Conservation (phyloP, 2,329 filamentous ascomycete species). For the Cadophora gregata region DNA sequence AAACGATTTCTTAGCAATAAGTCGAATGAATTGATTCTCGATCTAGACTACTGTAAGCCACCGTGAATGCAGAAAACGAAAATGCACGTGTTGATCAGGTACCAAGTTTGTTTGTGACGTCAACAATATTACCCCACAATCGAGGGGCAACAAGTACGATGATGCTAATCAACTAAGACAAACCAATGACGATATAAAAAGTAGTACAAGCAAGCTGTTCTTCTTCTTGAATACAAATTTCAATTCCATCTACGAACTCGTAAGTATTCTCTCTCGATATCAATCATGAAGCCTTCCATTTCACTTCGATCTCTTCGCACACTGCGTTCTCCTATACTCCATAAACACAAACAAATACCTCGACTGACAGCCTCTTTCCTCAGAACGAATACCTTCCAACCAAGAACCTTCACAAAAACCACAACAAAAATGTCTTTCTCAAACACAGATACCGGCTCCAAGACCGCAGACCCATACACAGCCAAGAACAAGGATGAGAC, state of each 20-base stretch:
- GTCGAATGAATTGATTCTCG: not conserved
- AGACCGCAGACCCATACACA: slow-evolving; percentile 79
- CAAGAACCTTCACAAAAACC: slow-evolving; percentile 20
- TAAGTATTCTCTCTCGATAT: slow-evolving; percentile 16
- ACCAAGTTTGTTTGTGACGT: slow-evolving; percentile 10
- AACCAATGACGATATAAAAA: slow-evolving; percentile 25
- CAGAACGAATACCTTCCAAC: slow-evolving; percentile 21
- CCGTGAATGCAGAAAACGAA: not conserved
- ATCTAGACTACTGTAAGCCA: not conserved
- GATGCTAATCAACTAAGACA: slow-evolving; percentile 2
- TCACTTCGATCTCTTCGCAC: slow-evolving; percentile 15
- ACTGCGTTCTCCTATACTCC: slow-evolving; percentile 13
- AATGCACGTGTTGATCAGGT: slow-evolving; percentile 3
- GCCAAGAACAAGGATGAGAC: slow-evolving; percentile 69
- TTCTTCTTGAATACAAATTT: not conserved
- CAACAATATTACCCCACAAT: slow-evolving; percentile 18
- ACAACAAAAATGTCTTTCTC: slow-evolving; percentile 50
- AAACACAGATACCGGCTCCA: slow-evolving; percentile 65
- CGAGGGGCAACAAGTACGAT: slow-evolving; percentile 1
- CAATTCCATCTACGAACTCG: slow-evolving; percentile 2
- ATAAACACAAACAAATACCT: slow-evolving; percentile 8
- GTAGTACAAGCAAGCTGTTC: not conserved
- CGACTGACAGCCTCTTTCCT: slow-evolving; percentile 23
- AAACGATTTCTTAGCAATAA: not conserved
- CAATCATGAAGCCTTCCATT: slow-evolving; percentile 27